phyloP scores from a whole-genome alignment of 2,329 filamentous ascomycete species.

The Incumbomyces lentus region DNA sequence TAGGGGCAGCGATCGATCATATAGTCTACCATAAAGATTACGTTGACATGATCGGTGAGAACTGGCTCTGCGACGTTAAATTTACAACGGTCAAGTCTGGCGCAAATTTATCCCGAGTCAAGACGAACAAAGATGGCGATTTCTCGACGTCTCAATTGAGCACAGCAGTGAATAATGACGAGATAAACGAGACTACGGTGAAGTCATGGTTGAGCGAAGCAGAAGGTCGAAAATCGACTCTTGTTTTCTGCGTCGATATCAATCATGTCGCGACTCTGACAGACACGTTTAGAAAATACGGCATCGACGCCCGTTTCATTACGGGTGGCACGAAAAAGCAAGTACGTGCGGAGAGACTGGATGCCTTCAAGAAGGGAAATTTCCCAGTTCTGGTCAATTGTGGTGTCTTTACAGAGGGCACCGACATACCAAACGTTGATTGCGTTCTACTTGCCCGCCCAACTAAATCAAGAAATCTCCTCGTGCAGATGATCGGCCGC shows the following conservation, averaged over 20 bases:
- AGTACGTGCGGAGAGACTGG: constrained; percentile 59
- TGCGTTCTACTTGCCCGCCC: constrained; percentile 81
- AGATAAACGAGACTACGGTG: constrained; percentile 74
- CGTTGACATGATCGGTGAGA: constrained; percentile 72
- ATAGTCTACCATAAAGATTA: constrained; percentile 92
- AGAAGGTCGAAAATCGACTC: constrained; percentile 62
- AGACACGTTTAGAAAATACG: constrained; percentile 61
- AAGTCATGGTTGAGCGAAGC: constrained; percentile 77
- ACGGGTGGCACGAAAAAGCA: constrained; percentile 65
- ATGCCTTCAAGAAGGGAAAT: constrained; percentile 62
- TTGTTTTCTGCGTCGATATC: constrained; percentile 91
- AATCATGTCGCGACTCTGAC: constrained; percentile 69
- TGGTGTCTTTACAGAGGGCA: constrained; percentile 93
- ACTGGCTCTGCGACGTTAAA: constrained; percentile 83
- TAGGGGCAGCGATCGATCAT: constrained; percentile 81
- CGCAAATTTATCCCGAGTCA: constrained; percentile 66
- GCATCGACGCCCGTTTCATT: constrained; percentile 77
- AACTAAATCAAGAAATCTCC: constrained; percentile 81
- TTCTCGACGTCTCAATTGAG: constrained; percentile 73
- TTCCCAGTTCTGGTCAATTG: constrained; percentile 90
- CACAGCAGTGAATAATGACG: constrained; percentile 66
- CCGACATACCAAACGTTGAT: constrained; percentile 94
- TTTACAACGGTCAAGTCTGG: constrained; percentile 86
- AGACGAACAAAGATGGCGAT: constrained; percentile 57
- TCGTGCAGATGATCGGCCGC: constrained; percentile 95